Evolutionary conservation across 305 asterid species (phyloP), one percentile per base, ranked within the genome.

Genomic region (Fraxinus baroniana): DNA sequence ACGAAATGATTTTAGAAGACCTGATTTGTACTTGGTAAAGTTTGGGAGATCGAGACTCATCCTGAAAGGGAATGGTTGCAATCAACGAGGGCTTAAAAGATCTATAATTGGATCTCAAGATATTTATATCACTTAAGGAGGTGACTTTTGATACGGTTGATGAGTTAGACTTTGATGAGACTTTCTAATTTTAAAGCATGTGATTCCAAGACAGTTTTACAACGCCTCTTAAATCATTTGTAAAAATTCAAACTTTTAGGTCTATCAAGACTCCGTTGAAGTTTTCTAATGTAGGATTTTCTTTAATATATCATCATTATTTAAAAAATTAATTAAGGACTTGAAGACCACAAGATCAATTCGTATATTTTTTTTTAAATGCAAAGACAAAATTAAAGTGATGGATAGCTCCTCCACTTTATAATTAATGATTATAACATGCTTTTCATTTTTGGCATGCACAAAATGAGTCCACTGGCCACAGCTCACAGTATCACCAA

Each of bases 401-500:
- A 83, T 82, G 87, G 70, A 83, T 36, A 36, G 39, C 39, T 36
- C 39, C 39, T 36, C 39, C 39, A 36, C 39, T 85, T 85, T 64
- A 71, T 60, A 81, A 68, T 81, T 62, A 79, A 70, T 81, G 15
- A 60, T 37, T 33, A 75, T 62, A 81, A 76, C 13, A 24, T 49
- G 7, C 8, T 17, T 39, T 81, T 77, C 75, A 52, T 52, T 83
- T 87, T 78, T 74, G 84, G 84, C 79, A 87, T 80, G 75, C 70
- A 82, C 78, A 79, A 62, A 55, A 78, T 68, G 73, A 84, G 60
- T 81, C 78, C 83, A 37, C 13, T 20, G 70, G 30, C 64, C 78
- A 81, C 87, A 79, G 83, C 87, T 46, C 88, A 81, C 24, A 73
- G 46, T 81, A 80, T 86, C 91, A 88, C 85, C 81, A 83, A 82